Conservation (phyloP, 139 green algal species). For the Axilococcus clingmanii region DNA sequence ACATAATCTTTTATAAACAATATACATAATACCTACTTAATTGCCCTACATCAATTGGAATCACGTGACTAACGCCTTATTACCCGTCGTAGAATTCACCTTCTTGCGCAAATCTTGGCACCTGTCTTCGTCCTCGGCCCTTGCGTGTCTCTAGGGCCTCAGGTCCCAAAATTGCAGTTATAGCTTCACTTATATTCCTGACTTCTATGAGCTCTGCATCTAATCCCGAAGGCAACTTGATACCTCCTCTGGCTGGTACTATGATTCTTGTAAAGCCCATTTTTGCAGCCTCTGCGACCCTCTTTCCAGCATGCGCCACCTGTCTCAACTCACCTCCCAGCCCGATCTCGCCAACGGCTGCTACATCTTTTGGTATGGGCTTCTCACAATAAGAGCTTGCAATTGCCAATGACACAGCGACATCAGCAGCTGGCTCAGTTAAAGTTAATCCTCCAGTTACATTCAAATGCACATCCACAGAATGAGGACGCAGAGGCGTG, state of each 20-base stretch:
- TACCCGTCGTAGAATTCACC: neutral
- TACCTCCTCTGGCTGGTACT: conserved; percentile 15
- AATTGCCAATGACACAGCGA: conserved; percentile 58
- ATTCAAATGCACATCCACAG: conserved; percentile 59
- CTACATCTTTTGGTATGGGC: conserved; percentile 28
- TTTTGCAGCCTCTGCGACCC: conserved; percentile 46
- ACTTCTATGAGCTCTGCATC: neutral
- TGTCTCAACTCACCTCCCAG: conserved; percentile 60
- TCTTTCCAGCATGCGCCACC: conserved; percentile 39
- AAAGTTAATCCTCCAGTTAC: conserved; percentile 46
- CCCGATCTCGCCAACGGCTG: conserved; percentile 63
- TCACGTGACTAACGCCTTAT: neutral
- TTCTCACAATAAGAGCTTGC: conserved; percentile 39
- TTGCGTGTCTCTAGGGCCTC: no score
- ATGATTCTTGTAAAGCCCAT: conserved; percentile 47
- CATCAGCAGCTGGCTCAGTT: conserved; percentile 58
- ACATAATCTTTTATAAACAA: conserved; percentile 17
- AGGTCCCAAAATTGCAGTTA: no score
- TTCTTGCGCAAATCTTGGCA: neutral
- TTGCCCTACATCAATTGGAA: neutral
- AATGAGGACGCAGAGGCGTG: conserved; percentile 31
- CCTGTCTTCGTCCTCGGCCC: no score
- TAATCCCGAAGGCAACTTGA: neutral
- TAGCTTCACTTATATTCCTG: neutral
- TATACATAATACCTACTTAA: neutral